A percentile compares a stretch with the other conserved stretches of the same genome.
Evolutionary conservation across 2,329 filamentous ascomycete genomes (phyloP).

Genomic region (Gliomastix tumulicola): DNA sequence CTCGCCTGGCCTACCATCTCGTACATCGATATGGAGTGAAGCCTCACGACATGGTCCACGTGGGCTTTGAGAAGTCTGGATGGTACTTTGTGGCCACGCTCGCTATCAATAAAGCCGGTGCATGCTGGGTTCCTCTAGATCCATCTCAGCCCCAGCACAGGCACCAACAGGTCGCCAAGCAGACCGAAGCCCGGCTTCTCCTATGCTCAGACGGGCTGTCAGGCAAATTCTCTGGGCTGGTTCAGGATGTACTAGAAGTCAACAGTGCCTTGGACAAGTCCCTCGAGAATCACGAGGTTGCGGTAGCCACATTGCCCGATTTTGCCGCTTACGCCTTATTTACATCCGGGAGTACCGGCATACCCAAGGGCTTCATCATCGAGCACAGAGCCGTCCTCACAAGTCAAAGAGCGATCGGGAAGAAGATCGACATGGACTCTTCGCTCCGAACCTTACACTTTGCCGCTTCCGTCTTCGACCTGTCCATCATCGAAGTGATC

Average conservation of each 20-base stretch:
- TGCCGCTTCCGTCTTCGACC: slow-evolving; percentile 7
- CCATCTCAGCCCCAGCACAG: no score
- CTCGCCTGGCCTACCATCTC: slow-evolving; percentile 8
- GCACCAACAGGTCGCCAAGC: no score
- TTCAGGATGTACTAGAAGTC: no score
- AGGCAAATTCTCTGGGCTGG: no score
- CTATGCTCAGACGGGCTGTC: no score
- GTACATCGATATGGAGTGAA: slow-evolving; percentile 1
- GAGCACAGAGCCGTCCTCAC: slow-evolving; percentile 4
- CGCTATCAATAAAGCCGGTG: slow-evolving; percentile 18
- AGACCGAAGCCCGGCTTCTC: neutral
- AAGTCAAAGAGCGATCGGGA: no score
- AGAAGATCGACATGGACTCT: no score
- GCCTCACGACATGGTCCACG: slow-evolving; percentile 9
- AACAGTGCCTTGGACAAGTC: no score
- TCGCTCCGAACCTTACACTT: no score
- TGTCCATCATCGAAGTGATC: slow-evolving; percentile 7
- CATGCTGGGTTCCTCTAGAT: slow-evolving; percentile 17
- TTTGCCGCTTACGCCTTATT: slow-evolving; percentile 7
- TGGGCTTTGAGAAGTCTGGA: slow-evolving; percentile 17
- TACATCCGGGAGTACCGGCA: slow-evolving; percentile 8
- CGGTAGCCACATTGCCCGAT: no score
- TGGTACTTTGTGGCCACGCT: slow-evolving; percentile 15
- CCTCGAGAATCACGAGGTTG: no score
- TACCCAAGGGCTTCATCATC: slow-evolving; percentile 8